Conservation (phyloP, 23 red algal genomes). For the Agarophyton chilense region DNA sequence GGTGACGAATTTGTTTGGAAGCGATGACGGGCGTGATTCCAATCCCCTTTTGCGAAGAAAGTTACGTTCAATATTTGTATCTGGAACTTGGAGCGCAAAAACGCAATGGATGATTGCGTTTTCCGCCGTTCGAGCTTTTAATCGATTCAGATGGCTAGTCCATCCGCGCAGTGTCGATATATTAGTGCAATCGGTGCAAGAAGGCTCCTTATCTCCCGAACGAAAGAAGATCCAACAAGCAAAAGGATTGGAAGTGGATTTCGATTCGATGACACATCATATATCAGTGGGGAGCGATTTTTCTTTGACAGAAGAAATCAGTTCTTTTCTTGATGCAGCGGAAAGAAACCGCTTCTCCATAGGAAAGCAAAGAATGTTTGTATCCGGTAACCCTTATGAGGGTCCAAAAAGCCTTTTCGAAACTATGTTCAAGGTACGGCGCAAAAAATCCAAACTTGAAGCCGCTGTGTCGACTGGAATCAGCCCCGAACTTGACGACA, state of each 20-base stretch:
- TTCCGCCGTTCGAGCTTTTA: constrained; percentile 30
- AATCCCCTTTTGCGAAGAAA: background rate
- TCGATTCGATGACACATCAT: background rate
- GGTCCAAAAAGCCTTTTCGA: background rate
- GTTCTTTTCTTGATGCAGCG: too few relatives aligned
- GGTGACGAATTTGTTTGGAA: background rate
- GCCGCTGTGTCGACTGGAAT: background rate
- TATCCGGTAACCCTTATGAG: background rate
- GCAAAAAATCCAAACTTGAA: background rate
- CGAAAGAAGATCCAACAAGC: background rate
- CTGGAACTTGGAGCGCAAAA: background rate
- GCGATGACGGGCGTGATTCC: background rate
- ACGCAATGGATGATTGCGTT: constrained; percentile 33
- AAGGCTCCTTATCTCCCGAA: background rate
- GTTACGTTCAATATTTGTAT: background rate
- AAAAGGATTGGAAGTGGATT: background rate
- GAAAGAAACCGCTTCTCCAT: background rate
- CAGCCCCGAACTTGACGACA: background rate
- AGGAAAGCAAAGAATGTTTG: background rate
- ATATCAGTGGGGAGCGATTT: background rate
- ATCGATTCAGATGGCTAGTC: constrained; percentile 25
- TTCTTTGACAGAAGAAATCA: background rate
- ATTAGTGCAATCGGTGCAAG: background rate
- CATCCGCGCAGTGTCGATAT: background rate
- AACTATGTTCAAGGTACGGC: background rate